Percentiles rank a stretch among this genome's conserved stretches.
Conservation (phyloP, 2,329 filamentous ascomycete species). For the Coleophoma crateriformis region DNA sequence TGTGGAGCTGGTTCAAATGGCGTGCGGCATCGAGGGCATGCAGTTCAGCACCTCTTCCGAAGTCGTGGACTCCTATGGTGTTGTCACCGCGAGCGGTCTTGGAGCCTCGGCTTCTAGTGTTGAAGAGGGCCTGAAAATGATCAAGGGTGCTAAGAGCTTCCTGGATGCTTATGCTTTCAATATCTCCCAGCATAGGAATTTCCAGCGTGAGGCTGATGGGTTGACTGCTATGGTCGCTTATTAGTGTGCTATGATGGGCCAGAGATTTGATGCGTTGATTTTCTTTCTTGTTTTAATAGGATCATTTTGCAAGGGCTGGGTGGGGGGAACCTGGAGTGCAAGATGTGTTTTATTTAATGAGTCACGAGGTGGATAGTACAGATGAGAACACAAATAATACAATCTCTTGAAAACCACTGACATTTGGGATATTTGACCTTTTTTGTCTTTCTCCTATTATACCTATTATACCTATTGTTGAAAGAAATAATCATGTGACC, state of each 20-base stretch:
- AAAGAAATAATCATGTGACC: no score
- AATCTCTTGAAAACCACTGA: no score
- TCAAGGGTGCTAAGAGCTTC: slow-evolving; percentile 64
- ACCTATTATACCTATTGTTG: no score
- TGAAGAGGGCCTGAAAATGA: slow-evolving; percentile 55
- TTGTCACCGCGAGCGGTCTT: slow-evolving; percentile 58
- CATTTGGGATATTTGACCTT: no score
- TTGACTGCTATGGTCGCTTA: slow-evolving; percentile 63
- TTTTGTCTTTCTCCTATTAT: no score
- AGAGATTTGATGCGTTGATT: no score
- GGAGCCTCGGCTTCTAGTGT: slow-evolving; percentile 45
- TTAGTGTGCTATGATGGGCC: slow-evolving; percentile 31
- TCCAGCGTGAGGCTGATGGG: slow-evolving; percentile 67
- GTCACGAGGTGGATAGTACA: no score
- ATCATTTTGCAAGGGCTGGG: no score
- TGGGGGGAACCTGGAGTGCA: no score
- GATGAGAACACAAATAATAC: no score
- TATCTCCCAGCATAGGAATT: slow-evolving; percentile 70
- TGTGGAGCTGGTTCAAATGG: slow-evolving; percentile 53
- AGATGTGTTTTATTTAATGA: no score
- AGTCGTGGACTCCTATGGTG: slow-evolving; percentile 66
- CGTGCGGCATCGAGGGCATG: slow-evolving; percentile 38
- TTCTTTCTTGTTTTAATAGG: background rate
- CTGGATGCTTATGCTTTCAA: slow-evolving; percentile 64
- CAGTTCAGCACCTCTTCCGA: slow-evolving; percentile 35